A percentile compares a stretch with the other conserved stretches of the same genome.
phyloP scores from a whole-genome alignment of 1,139 yeast genomes.

The Saccharomyces hybrid region DNA sequence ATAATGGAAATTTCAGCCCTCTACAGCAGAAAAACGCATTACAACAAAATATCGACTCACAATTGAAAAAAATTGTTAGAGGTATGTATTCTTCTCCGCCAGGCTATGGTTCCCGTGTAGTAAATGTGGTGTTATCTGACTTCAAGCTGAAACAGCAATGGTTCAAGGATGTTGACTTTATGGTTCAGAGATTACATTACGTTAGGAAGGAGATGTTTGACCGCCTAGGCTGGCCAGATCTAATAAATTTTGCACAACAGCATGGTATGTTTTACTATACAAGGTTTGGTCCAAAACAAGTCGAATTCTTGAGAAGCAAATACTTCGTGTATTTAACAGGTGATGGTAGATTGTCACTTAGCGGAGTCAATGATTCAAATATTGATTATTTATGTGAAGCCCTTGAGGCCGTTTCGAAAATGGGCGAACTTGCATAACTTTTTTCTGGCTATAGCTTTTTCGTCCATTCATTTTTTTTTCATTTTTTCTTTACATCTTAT shows the following conservation, averaged over 20 bases:
- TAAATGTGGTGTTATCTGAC: constrained; percentile 62
- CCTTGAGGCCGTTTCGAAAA: constrained; percentile 13
- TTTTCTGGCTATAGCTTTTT: not conserved
- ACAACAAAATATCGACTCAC: constrained; percentile 54
- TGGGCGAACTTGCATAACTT: not conserved
- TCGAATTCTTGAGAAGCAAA: constrained; percentile 57
- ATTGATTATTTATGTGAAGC: constrained; percentile 48
- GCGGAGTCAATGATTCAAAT: constrained; percentile 76
- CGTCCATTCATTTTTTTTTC: not conserved
- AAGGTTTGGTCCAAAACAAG: constrained; percentile 67
- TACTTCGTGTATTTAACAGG: constrained; percentile 76
- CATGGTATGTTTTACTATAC: constrained; percentile 97
- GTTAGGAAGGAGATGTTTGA: constrained; percentile 53
- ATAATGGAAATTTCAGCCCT: not conserved
- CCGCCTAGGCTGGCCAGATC: constrained; percentile 76
- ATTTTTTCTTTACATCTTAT: not conserved
- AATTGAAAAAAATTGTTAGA: constrained; percentile 63
- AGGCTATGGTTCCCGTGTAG: constrained; percentile 86
- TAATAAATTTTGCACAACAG: constrained; percentile 50
- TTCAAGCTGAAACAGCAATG: constrained; percentile 60
- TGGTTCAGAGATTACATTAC: constrained; percentile 68
- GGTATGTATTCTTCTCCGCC: constrained; percentile 93
- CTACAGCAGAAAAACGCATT: constrained; percentile 10
- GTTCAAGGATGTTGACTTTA: constrained; percentile 67
- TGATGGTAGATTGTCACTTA: constrained; percentile 88